Conservation (phyloP, 2,329 filamentous ascomycete genomes). For the Fusarium musae region DNA sequence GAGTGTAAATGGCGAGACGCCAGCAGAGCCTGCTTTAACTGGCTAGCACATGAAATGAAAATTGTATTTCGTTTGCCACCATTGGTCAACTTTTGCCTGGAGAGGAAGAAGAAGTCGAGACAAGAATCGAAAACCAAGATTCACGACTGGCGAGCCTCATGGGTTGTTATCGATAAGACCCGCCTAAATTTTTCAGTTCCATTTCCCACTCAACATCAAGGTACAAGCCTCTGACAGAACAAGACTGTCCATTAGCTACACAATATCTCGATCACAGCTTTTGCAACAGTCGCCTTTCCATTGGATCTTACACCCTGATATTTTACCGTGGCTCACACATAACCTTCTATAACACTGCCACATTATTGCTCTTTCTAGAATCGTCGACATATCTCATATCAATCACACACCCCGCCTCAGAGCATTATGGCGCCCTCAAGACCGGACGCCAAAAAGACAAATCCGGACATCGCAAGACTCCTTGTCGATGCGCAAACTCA, state of each 20-base stretch:
- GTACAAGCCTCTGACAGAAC: conserved; percentile 31
- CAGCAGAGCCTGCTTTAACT: not conserved
- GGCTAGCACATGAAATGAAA: not conserved
- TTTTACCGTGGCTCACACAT: not conserved
- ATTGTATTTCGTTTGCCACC: not conserved
- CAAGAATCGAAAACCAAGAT: not conserved
- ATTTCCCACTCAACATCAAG: conserved; percentile 39
- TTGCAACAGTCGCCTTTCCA: conserved; percentile 1
- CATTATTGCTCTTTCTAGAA: not conserved
- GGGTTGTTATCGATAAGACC: conserved; percentile 48
- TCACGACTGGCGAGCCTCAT: not conserved
- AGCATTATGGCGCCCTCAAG: conserved; percentile 55
- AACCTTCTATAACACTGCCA: not conserved
- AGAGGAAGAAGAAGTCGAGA: not conserved
- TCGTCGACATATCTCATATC: not conserved
- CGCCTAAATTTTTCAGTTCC: conserved; percentile 45
- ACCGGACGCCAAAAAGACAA: conserved; percentile 51
- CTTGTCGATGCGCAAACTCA: conserved; percentile 56
- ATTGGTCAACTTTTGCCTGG: not conserved
- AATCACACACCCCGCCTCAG: conserved; percentile 11
- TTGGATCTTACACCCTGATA: not conserved
- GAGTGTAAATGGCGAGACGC: not conserved
- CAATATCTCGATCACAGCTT: conserved; percentile 4
- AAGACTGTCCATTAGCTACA: conserved; percentile 9
- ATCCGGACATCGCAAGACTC: conserved; percentile 48